phyloP scores from a whole-genome alignment of 805 yeast species.

The Jamesozyma piceae region DNA sequence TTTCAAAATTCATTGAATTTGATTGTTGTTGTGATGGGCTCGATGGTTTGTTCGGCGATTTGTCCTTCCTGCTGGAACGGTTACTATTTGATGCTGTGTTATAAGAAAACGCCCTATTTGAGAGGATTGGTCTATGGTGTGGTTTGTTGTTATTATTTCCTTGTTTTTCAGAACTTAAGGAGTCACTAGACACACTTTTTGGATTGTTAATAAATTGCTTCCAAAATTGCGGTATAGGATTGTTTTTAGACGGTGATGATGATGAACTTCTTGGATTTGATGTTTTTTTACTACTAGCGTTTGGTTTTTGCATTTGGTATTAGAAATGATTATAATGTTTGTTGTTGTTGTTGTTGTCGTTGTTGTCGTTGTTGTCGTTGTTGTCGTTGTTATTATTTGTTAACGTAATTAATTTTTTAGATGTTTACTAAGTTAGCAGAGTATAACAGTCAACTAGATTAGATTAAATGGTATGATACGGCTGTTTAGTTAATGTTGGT shows the following conservation, averaged over 20 bases:
- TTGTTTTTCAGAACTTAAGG: conserved; percentile 7
- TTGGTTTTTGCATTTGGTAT: neutral
- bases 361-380: too few species aligned
- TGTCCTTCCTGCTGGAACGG: neutral
- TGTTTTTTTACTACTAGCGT: neutral
- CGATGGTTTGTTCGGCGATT: neutral
- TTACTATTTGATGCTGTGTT: conserved; percentile 2
- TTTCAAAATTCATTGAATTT: neutral
- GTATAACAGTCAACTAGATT: too few species aligned
- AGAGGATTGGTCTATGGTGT: conserved; percentile 9
- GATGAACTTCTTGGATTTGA: neutral
- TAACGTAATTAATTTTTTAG: too few species aligned
- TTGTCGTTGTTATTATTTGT: too few species aligned
- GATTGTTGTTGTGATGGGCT: neutral
- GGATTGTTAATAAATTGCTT: conserved; percentile 26
- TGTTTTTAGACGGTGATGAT: neutral
- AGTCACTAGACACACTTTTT: conserved; percentile 28
- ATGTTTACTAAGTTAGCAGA: too few species aligned
- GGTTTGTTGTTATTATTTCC: neutral
- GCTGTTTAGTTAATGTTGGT: too few species aligned
- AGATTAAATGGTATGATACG: too few species aligned
- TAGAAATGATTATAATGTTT: neutral
- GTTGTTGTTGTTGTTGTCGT: too few species aligned
- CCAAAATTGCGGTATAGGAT: conserved; percentile 23
- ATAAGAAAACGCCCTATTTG: conserved; percentile 10